Base-by-base conservation (phyloP, 2,329 filamentous ascomycete genomes). In the Scleromitrula shiraiana region DNA sequence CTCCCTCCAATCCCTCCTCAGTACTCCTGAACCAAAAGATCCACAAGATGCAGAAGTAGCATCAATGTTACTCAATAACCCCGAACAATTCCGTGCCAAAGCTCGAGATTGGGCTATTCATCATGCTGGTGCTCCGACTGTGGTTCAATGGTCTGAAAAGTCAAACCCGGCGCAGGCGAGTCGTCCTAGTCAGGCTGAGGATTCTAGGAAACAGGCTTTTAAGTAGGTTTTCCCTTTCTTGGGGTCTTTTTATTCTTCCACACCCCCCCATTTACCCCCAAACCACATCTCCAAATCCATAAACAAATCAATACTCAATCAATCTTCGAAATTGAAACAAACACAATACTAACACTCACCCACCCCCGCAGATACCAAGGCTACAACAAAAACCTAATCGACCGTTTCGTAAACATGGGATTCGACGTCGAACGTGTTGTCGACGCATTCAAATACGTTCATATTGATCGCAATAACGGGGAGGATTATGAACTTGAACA, bases 31-130 rank as follows among this genome's bases (percentile, higher is more conserved):
- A 65, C 91, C 93, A 0, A 94, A 91, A 60, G 93, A 98, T 57
- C 93, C 93, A 0, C 93, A 98, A 70, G 93, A 98, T 62, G 90
- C 90, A 32, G 88, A 96, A 66, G 93, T 97, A 1, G 93, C 93
- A 20, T 81, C 78, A 61, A 95, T 96, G 88, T 75, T 97, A 62
- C 74, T 95, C 51, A 77, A 82, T 2, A 78, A 86, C 39, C 88
- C 88, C 0, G 79, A 85, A 40, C 79, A 82, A 49, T 97, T 96
- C 61, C 81, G 86, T 46, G 76, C 80, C 54, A 83, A 85, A 56
- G 93, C 93, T 1, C 81, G 89, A 53, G 86, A 96, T 56, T 98
- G 93, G 93, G 88, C 93, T 3, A 79, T 94, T 37, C 77, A 79
- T 58, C 79, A 90, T 65, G 93, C 91, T 1, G 80, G 83, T 26